These are phyloP conservation scores for Calonectria crousiana DNA, from an alignment of 2,329 filamentous ascomycete genomes.

Conservation along the genomic window DNA sequence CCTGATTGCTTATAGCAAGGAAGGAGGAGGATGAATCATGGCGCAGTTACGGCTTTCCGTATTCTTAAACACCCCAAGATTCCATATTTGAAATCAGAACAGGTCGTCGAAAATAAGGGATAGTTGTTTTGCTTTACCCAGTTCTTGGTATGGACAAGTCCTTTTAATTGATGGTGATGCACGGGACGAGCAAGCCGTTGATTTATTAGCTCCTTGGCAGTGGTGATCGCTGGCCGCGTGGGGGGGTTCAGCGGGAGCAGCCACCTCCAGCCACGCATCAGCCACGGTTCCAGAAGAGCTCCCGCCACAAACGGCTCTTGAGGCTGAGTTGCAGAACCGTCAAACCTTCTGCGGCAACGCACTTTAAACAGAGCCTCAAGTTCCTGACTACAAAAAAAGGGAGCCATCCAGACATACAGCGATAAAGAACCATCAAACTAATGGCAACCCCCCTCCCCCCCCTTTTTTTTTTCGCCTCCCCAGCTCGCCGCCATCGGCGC, in stretches of 20 bases:
- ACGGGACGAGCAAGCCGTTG: neutral
- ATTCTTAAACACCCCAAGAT: neutral
- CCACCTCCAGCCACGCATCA: neutral
- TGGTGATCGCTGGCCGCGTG: neutral
- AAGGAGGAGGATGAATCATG: neutral
- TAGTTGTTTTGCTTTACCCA: neutral
- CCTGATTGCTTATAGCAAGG: neutral
- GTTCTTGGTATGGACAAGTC: too few relatives aligned
- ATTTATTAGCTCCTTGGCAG: neutral
- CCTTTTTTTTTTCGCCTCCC: neutral
- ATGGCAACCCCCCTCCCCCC: neutral
- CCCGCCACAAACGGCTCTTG: slow-evolving; percentile 6
- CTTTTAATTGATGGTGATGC: neutral
- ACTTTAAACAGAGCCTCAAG: slow-evolving; percentile 10
- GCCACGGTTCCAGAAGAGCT: slow-evolving; percentile 14
- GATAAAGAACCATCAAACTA: neutral
- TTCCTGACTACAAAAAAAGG: neutral
- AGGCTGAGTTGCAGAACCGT: slow-evolving; percentile 11
- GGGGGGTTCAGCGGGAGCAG: neutral
- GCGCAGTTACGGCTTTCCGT: neutral
- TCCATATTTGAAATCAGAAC: neutral
- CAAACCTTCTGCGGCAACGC: slow-evolving; percentile 1
- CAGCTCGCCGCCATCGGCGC: slow-evolving; percentile 8
- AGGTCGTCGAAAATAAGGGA: neutral
- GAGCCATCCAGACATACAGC: neutral